Percentiles rank a stretch among this genome's conserved stretches.
Evolutionary conservation across 2,329 filamentous ascomycete species (phyloP).

Genomic region (Monosporascus sp.): DNA sequence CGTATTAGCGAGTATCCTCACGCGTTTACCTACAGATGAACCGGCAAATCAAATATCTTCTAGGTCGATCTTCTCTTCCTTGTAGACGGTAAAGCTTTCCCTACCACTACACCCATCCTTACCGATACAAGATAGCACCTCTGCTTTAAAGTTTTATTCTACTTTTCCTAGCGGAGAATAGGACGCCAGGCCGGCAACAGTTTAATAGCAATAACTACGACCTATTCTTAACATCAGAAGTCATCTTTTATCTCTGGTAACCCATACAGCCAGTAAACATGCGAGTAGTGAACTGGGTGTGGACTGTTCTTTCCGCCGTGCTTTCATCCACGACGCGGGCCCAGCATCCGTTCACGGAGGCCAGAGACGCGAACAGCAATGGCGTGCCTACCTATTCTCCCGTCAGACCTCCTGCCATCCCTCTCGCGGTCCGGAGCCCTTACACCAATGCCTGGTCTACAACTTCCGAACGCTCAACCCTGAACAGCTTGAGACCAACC

Average conservation of each 20-base stretch:
- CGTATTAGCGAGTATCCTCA: too few species aligned
- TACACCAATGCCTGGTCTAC: constrained; percentile 56
- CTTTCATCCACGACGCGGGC: constrained; percentile 1
- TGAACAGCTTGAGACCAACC: constrained; percentile 71
- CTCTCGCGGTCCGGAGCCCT: constrained; percentile 50
- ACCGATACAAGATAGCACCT: too few species aligned
- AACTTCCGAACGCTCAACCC: constrained; percentile 62
- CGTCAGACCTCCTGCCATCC: constrained; percentile 49
- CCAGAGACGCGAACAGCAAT: background rate
- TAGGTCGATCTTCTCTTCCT: too few species aligned
- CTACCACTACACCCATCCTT: too few species aligned
- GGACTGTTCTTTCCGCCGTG: background rate
- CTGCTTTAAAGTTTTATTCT: too few species aligned
- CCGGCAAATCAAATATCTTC: too few species aligned
- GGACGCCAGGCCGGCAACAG: too few species aligned
- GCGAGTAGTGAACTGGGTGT: background rate
- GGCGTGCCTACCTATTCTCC: constrained; percentile 33
- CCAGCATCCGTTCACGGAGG: constrained; percentile 1
- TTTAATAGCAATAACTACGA: too few species aligned
- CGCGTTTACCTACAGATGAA: too few species aligned
- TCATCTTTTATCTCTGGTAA: background rate
- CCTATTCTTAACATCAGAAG: background rate
- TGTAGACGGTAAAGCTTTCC: too few species aligned
- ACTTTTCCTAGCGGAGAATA: too few species aligned
- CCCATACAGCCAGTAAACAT: background rate